A percentile compares a stretch with the other conserved stretches of the same genome.
These are phyloP conservation scores for Nigrospora oryzae DNA, from an alignment of 2,329 filamentous ascomycete genomes.

Conservation along the genomic window DNA sequence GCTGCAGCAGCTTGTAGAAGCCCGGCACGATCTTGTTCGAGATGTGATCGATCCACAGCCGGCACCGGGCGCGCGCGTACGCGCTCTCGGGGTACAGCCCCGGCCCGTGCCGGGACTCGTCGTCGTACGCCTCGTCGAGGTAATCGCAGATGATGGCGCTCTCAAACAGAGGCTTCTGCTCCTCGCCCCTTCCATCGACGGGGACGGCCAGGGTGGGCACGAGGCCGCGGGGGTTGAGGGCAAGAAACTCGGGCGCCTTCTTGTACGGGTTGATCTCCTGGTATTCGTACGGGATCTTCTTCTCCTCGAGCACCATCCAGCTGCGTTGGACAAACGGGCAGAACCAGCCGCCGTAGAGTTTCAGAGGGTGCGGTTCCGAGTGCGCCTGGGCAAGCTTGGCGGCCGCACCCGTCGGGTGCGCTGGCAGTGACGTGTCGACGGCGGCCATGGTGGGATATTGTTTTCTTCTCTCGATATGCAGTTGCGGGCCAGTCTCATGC, in stretches of 20 bases:
- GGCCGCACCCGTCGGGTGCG: slow-evolving; percentile 39
- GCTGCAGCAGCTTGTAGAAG: slow-evolving; percentile 57
- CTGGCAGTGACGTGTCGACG: slow-evolving; percentile 39
- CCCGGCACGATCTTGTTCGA: slow-evolving; percentile 57
- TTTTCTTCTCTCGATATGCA: too few species aligned
- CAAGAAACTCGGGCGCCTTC: slow-evolving; percentile 59
- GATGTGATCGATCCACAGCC: slow-evolving; percentile 70
- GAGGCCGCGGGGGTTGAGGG: slow-evolving; percentile 66
- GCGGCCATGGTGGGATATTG: slow-evolving; percentile 24
- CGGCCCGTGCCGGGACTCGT: slow-evolving; percentile 28
- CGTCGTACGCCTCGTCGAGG: slow-evolving; percentile 60
- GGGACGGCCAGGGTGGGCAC: slow-evolving; percentile 60
- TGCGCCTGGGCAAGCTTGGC: slow-evolving; percentile 37
- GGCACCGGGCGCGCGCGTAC: slow-evolving; percentile 56
- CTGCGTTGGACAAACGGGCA: slow-evolving; percentile 62
- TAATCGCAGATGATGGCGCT: slow-evolving; percentile 68
- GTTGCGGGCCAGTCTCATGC: too few species aligned
- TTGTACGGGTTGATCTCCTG: slow-evolving; percentile 72
- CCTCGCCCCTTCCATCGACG: slow-evolving; percentile 14
- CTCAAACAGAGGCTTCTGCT: slow-evolving; percentile 58
- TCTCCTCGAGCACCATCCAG: slow-evolving; percentile 68
- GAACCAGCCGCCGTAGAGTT: slow-evolving; percentile 70
- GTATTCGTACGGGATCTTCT: slow-evolving; percentile 66
- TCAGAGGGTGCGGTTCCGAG: slow-evolving; percentile 40
- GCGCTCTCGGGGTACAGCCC: slow-evolving; percentile 50